Conservation (phyloP, 2,329 filamentous ascomycete species). For the Fusarium irregulare region DNA sequence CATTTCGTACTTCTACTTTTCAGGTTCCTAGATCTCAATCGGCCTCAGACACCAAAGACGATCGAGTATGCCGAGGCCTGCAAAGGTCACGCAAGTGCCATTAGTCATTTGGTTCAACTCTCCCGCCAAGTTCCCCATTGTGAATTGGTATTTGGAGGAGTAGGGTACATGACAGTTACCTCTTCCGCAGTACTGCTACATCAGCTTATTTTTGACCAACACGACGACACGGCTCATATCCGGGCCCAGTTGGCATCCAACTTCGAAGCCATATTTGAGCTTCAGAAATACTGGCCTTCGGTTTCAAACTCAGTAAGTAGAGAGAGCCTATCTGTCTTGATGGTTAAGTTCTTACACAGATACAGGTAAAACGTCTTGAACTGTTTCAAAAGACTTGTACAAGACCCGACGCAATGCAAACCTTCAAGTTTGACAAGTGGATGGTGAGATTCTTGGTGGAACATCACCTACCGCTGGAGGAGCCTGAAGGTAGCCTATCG, state of each 20-base stretch:
- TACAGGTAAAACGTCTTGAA: background rate
- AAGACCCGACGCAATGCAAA: background rate
- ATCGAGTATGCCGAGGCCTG: conserved; percentile 11
- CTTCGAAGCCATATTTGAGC: conserved; percentile 10
- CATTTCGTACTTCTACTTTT: conserved; percentile 7
- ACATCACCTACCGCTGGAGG: conserved; percentile 7
- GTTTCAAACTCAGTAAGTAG: conserved; percentile 5
- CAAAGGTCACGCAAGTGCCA: conserved; percentile 1
- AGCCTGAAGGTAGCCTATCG: background rate
- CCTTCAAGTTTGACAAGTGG: conserved; percentile 13
- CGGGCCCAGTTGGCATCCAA: conserved; percentile 10
- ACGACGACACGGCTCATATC: conserved; percentile 7
- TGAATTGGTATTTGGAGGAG: conserved; percentile 5
- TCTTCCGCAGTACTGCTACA: conserved; percentile 10
- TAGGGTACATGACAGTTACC: conserved; percentile 10
- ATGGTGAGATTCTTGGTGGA: conserved; percentile 17
- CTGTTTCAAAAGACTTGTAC: conserved; percentile 5
- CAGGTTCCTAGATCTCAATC: conserved; percentile 7
- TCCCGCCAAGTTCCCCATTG: conserved; percentile 12
- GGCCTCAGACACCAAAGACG: conserved; percentile 1
- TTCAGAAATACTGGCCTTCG: conserved; percentile 10
- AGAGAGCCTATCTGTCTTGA: background rate
- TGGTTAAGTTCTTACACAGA: background rate
- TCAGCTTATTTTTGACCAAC: conserved; percentile 5
- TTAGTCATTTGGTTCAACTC: conserved; percentile 4